Evolutionary conservation across 179 eudicot species (phyloP).

Genomic region (Carnegiea gigantea): DNA sequence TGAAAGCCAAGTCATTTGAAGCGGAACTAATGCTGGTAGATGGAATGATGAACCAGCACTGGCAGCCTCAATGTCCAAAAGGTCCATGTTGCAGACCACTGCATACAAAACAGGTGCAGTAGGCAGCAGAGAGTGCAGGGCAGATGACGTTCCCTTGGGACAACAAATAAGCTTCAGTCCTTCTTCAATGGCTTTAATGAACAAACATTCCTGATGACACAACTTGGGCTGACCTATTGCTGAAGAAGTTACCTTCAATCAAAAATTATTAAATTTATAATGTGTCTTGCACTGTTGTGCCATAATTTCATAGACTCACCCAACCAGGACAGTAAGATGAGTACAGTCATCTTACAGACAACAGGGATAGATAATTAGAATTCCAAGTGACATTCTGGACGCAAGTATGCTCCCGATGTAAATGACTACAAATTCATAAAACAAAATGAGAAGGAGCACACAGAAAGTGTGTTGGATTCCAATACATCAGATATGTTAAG

Average conservation of each 20-base stretch:
- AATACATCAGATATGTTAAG: background rate
- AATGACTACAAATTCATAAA: no score
- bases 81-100: background rate
- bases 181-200: background rate
- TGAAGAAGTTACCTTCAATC: background rate
- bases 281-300: background rate
- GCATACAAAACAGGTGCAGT: conserved; percentile 3
- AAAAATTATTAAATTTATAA: background rate
- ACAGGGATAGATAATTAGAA: no score
- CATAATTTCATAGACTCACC: background rate
- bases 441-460: background rate
- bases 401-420: background rate
- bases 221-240: background rate
- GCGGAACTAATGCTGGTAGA: background rate
- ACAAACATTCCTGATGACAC: background rate
- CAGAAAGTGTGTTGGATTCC: background rate
- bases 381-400: background rate
- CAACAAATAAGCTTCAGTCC: background rate
- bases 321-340: background rate
- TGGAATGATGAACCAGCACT: background rate
- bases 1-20: background rate
- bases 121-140: background rate
- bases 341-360: background rate
- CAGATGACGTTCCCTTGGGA: background rate
- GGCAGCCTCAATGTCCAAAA: background rate